A percentile compares a stretch with the other conserved stretches of the same genome.
Evolutionary conservation across 2,329 filamentous ascomycete species (phyloP).

Genomic region (Spiromastix sp.): DNA sequence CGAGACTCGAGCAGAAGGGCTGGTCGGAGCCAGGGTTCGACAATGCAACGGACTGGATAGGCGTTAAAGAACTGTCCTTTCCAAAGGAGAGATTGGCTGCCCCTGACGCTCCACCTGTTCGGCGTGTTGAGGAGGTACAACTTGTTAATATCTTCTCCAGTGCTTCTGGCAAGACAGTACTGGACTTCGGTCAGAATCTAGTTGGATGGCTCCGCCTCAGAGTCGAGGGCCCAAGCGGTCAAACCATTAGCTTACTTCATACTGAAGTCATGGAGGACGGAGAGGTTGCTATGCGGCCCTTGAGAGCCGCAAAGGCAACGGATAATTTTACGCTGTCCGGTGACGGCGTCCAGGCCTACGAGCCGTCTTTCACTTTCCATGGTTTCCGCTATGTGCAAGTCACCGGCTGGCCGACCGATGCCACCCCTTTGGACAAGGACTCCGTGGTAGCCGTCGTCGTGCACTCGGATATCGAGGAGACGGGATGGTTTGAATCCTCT

Average conservation of each 20-base stretch:
- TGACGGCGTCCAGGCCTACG: conserved; percentile 26
- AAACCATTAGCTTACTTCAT: conserved; percentile 34
- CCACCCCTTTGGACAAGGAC: conserved; percentile 9
- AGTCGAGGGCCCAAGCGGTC: conserved; percentile 11
- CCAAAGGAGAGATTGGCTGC: conserved; percentile 28
- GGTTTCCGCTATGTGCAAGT: conserved; percentile 44
- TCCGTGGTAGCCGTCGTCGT: conserved; percentile 32
- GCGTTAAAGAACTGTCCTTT: conserved; percentile 21
- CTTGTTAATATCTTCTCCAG: too few relatives aligned
- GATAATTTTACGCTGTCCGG: conserved; percentile 32
- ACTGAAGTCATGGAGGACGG: conserved; percentile 46
- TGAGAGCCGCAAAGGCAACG: conserved; percentile 33
- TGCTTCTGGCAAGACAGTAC: too few relatives aligned
- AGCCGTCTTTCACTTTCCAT: conserved; percentile 44
- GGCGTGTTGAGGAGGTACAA: too few relatives aligned
- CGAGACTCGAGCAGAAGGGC: conserved; percentile 25
- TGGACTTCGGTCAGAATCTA: conserved; percentile 49
- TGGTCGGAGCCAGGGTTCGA: too few relatives aligned
- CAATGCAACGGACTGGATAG: conserved; percentile 21
- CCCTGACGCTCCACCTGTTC: conserved; percentile 37
- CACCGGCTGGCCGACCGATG: conserved; percentile 30
- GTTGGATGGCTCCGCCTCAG: conserved; percentile 40
- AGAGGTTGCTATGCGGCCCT: conserved; percentile 33
- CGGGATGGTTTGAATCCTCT: conserved; percentile 43
- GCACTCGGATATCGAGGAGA: conserved; percentile 44